Percentiles rank a stretch among this genome's conserved stretches.
Evolutionary conservation across 208 protist species (phyloP).

Genomic region (Acanthamoeba lenticulata): DNA sequence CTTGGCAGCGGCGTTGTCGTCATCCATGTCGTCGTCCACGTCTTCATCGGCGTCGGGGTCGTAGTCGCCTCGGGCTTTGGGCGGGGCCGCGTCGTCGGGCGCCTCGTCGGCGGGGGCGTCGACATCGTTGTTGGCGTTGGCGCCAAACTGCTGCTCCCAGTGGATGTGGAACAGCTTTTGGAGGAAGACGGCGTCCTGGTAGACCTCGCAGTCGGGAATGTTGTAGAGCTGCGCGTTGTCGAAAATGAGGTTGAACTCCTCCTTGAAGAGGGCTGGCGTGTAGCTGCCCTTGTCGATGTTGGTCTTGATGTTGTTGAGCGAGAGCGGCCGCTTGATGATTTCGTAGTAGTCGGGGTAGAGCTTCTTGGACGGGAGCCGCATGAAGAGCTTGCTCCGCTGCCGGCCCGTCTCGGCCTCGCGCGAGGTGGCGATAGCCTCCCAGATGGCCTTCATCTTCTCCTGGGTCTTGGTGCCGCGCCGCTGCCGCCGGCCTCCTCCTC

Average conservation of each 20-base stretch:
- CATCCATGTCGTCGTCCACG: background rate
- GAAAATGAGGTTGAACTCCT: conserved; percentile 70
- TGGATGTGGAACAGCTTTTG: background rate
- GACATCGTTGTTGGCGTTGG: background rate
- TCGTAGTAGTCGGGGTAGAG: conserved; percentile 83
- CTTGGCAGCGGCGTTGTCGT: background rate
- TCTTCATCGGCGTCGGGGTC: background rate
- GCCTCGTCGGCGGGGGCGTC: background rate
- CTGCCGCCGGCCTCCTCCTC: background rate
- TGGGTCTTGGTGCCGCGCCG: background rate
- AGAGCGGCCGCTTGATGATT: conserved; percentile 76
- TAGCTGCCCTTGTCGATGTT: conserved; percentile 66
- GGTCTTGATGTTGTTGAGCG: conserved; percentile 77
- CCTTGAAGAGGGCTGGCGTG: conserved; percentile 49
- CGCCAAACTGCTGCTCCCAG: background rate
- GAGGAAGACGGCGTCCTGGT: conserved; percentile 70
- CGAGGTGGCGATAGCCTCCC: background rate
- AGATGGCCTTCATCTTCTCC: background rate
- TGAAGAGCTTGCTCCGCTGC: conserved; percentile 70
- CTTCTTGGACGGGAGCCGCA: conserved; percentile 69
- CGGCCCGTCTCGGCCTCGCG: background rate
- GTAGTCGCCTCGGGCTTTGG: background rate
- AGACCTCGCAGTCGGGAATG: conserved; percentile 69
- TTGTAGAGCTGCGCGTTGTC: conserved; percentile 78
- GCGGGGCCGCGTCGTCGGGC: background rate